A percentile compares a stretch with the other conserved stretches of the same genome.
Conservation (phyloP, 345 rosid species). For the Brassica incana region DNA sequence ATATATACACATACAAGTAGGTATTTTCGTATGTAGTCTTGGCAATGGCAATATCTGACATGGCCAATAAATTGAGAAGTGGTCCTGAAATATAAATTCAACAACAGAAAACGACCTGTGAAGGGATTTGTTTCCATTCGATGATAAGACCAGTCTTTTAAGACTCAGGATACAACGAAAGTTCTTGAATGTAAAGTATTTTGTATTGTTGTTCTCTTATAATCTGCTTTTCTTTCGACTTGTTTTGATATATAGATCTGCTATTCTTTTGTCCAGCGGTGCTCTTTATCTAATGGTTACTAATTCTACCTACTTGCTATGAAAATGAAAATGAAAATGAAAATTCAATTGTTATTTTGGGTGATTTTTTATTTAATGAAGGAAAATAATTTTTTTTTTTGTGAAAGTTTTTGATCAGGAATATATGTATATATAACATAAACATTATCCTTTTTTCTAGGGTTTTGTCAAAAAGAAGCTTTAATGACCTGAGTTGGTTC, state of each 20-base stretch:
- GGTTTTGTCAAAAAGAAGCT: conserved; percentile 30
- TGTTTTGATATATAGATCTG: neutral
- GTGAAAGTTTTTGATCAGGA: conserved; percentile 3
- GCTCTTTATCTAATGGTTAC: neutral
- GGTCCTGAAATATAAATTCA: conserved; percentile 6
- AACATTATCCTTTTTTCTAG: conserved; percentile 19
- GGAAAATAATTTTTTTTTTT: neutral
- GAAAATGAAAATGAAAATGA: neutral
- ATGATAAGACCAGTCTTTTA: conserved; percentile 2
- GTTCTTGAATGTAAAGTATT: conserved; percentile 21
- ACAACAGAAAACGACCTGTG: conserved; percentile 23
- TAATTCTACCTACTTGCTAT: neutral
- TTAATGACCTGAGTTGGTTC: conserved; percentile 34
- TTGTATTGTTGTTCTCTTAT: neutral
- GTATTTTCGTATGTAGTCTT: conserved; percentile 21
- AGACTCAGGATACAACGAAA: conserved; percentile 18
- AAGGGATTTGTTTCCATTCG: conserved; percentile 5
- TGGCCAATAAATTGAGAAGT: neutral
- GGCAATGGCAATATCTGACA: conserved; percentile 2
- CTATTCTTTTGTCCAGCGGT: conserved; percentile 5
- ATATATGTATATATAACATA: neutral
- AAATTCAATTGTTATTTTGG: neutral
- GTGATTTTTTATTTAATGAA: neutral
- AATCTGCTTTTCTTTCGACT: neutral
- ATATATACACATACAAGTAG: neutral